Evolutionary conservation across 106 monocot genomes (phyloP).

Genomic region (Hemerocallis citrina): DNA sequence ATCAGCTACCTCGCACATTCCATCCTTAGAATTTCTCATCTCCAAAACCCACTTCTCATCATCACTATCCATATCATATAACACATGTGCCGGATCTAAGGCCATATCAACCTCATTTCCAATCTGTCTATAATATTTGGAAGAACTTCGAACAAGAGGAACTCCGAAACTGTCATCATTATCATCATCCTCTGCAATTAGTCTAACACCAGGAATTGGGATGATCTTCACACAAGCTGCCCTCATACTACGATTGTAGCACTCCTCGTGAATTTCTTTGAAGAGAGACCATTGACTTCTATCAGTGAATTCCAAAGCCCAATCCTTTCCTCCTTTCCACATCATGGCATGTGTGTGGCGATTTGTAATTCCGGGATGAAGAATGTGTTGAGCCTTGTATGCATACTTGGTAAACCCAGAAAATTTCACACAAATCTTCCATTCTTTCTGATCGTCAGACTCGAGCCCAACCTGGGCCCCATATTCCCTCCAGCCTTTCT

Average conservation of each 20-base stretch:
- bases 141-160: slow-evolving; percentile 39
- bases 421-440: slow-evolving; percentile 56
- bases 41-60: slow-evolving; percentile 83
- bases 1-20: slow-evolving; percentile 28
- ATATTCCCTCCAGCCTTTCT: slow-evolving; percentile 83
- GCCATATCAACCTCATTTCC: slow-evolving; percentile 84
- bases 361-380: slow-evolving; percentile 85
- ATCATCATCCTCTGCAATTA: slow-evolving; percentile 37
- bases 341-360: slow-evolving; percentile 97
- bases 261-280: slow-evolving; percentile 86
- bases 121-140: slow-evolving; percentile 44
- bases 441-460: slow-evolving; percentile 55
- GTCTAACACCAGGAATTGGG: slow-evolving; percentile 76
- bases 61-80: slow-evolving; percentile 93
- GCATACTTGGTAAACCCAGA: slow-evolving; percentile 47
- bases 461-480: slow-evolving; percentile 55
- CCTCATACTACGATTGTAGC: slow-evolving; percentile 65
- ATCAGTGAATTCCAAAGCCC: slow-evolving; percentile 85
- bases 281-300: slow-evolving; percentile 79
- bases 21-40: slow-evolving; percentile 18
- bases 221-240: slow-evolving; percentile 80
- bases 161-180: slow-evolving; percentile 19
- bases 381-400: slow-evolving; percentile 52
- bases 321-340: slow-evolving; percentile 94
- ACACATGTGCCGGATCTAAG: slow-evolving; percentile 52